Evolutionary conservation across 164 flowering plant species (phyloP).

Genomic region (Magnolia officinalis): DNA sequence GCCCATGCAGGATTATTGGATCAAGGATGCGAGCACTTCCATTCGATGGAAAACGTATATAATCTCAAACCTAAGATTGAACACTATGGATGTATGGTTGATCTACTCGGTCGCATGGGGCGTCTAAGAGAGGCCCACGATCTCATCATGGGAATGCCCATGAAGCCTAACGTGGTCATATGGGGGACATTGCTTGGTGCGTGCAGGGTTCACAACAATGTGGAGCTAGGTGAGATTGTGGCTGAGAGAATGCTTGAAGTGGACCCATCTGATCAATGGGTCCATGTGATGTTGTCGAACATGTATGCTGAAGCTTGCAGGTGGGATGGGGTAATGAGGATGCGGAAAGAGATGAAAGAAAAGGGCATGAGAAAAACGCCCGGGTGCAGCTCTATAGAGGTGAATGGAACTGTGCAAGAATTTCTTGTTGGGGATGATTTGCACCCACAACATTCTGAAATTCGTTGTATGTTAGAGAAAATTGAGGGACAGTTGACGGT

Average conservation of each 20-base stretch:
- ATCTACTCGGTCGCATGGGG: constrained; percentile 31
- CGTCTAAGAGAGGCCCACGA: constrained; percentile 19
- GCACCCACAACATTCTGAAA: constrained; percentile 13
- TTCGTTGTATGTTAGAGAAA: constrained; percentile 13
- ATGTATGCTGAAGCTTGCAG: constrained; percentile 27
- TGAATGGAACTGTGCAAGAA: constrained; percentile 19
- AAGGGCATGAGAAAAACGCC: constrained; percentile 23
- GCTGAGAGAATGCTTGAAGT: constrained; percentile 26
- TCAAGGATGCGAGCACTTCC: constrained; percentile 18
- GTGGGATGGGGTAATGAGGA: constrained; percentile 26
- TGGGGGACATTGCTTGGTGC: constrained; percentile 32
- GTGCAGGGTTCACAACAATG: constrained; percentile 32
- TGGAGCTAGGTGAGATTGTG: constrained; percentile 26
- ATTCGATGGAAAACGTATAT: constrained; percentile 17
- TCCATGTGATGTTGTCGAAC: constrained; percentile 24
- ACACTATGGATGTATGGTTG: constrained; percentile 32
- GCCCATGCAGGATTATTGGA: constrained; percentile 30
- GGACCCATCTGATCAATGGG: constrained; percentile 31
- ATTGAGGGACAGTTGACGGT: constrained; percentile 10
- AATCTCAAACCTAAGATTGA: constrained; percentile 21
- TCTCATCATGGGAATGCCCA: constrained; percentile 25
- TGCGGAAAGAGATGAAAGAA: constrained; percentile 30
- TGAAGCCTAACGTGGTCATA: constrained; percentile 26
- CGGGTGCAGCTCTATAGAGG: constrained; percentile 29
- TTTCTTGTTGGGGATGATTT: constrained; percentile 19